These are phyloP conservation scores for Rhexocercosporidium sp. DNA, from an alignment of 2,329 filamentous ascomycete species.

Conservation along the genomic window DNA sequence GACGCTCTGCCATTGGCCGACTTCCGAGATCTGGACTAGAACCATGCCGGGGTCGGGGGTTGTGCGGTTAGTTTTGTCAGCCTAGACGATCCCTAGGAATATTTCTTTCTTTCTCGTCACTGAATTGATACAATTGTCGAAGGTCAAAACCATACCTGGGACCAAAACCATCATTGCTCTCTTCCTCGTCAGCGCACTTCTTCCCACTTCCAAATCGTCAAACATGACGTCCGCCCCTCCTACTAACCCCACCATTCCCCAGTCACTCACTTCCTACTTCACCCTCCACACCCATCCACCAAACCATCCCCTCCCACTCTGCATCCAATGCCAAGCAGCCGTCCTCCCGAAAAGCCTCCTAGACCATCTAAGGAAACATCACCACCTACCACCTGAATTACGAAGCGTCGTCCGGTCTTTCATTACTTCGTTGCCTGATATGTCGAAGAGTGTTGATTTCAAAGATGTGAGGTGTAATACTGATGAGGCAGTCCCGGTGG, in stretches of 20 bases:
- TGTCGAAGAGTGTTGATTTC: slow-evolving; percentile 18
- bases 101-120: no score
- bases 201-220: no score
- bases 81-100: no score
- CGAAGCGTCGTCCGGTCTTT: slow-evolving; percentile 17
- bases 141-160: neutral
- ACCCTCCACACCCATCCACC: slow-evolving; percentile 5
- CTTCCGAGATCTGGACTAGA: neutral
- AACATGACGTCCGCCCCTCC: no score
- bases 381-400: slow-evolving; percentile 22
- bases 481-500: slow-evolving; percentile 20
- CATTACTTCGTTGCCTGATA: slow-evolving; percentile 12
- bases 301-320: slow-evolving; percentile 23
- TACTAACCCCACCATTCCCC: neutral
- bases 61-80: neutral
- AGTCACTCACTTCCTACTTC: neutral
- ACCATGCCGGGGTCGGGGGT: neutral
- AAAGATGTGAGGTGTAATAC: slow-evolving; percentile 15
- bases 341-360: slow-evolving; percentile 27
- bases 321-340: slow-evolving; percentile 24
- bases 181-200: neutral
- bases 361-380: slow-evolving; percentile 32
- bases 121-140: no score
- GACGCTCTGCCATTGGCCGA: neutral
- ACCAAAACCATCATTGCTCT: neutral